Evolutionary conservation across 2,329 filamentous ascomycete genomes (phyloP), one percentile per base, ranked within the genome.

Genomic region (Nemania sp.): DNA sequence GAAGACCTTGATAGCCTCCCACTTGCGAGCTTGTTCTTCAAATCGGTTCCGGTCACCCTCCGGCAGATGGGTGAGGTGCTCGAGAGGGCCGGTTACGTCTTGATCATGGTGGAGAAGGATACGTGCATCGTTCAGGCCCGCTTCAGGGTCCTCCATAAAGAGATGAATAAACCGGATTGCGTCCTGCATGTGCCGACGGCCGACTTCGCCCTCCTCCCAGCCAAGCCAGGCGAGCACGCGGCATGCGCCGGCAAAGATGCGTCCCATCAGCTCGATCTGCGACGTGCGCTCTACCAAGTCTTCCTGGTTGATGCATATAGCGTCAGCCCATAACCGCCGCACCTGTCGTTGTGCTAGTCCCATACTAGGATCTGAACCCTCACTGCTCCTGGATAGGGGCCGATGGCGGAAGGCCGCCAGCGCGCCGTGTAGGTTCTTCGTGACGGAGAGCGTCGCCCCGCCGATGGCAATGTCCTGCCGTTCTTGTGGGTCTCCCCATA

Each of bases 151-250:
- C 51, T 63, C 43, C 61, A 63, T 63, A 18, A 63, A 63, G 41
- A 32, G 15, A 18, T 63, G 61, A 5, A 63, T 63, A 38, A 63
- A 63, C 27, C 61, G 61, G 29, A 63, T 63, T 24, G 61, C 61
- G 18, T 20, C 18, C 18, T 49, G 52, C 29, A 47, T 45, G 24
- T 63, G 61, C 15, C 61, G 52, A n/a, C 45, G 61, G 22, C 32
- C 53, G 18, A 24, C 53, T 32, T 57, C 41, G 20, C 61, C 61
- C 52, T 56, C 52, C 6, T 63, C 61, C 61, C 61, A 63, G 45
- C 61, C 61, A 5, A 63, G 61, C 61, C 61, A 63, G 15, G 61
- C 61, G 8, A 63, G 61, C 22, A 63, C 61, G n/a, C 61, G 61
- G 29, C 53, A 29, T 24, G 61, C 61, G 41, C 61, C 61, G 20